Percentiles rank a stretch among this genome's conserved stretches.
phyloP scores from a whole-genome alignment of 768 basidiomycete species.

The Arthromyces matolae region DNA sequence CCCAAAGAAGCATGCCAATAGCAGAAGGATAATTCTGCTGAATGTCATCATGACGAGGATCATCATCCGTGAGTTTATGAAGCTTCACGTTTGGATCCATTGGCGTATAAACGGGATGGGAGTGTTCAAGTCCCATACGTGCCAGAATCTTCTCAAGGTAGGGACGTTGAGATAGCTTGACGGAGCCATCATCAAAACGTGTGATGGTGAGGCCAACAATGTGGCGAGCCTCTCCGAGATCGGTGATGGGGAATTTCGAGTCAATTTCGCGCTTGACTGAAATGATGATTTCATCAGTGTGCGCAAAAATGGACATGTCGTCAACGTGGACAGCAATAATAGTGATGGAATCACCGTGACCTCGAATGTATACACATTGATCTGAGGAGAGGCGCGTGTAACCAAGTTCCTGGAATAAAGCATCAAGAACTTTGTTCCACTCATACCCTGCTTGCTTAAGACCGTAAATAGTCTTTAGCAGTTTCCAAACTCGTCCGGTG shows the following conservation, averaged over 20 bases:
- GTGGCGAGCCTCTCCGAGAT: conserved; percentile 24
- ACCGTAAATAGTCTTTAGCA: conserved; percentile 34
- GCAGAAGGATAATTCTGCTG: no score
- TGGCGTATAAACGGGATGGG: conserved; percentile 21
- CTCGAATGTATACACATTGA: conserved; percentile 20
- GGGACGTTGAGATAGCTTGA: conserved; percentile 25
- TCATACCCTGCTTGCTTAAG: conserved; percentile 28
- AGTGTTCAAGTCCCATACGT: conserved; percentile 19
- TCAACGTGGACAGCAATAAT: conserved; percentile 30
- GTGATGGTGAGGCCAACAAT: conserved; percentile 31
- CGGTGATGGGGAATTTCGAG: conserved; percentile 25
- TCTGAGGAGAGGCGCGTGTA: conserved; percentile 17
- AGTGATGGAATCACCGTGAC: conserved; percentile 4
- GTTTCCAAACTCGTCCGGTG: conserved; percentile 18
- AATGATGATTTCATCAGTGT: conserved; percentile 11
- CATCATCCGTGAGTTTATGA: conserved; percentile 8
- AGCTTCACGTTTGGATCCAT: conserved; percentile 23
- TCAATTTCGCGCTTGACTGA: conserved; percentile 20
- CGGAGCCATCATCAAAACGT: conserved; percentile 13
- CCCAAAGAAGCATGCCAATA: no score
- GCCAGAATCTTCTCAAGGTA: conserved; percentile 27
- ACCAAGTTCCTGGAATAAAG: conserved; percentile 10
- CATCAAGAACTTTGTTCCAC: conserved; percentile 25
- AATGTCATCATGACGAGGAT: no score
- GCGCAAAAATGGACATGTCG: conserved; percentile 28